Base-by-base conservation (phyloP, 495 filamentous ascomycete genomes). In the Annulohypoxylon nitens region DNA sequence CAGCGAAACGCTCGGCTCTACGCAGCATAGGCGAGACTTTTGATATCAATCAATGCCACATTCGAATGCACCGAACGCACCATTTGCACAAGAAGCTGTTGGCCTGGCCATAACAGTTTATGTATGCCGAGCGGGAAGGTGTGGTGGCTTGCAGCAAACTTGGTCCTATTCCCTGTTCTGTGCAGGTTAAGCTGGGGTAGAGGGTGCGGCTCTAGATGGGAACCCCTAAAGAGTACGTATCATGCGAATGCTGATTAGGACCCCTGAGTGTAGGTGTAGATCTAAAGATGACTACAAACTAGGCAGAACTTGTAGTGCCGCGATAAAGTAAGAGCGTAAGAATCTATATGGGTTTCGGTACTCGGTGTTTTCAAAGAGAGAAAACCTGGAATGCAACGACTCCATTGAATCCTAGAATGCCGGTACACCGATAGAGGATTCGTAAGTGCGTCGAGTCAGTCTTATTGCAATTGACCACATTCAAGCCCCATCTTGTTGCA, bases 161-260 rank as follows among this genome's bases (percentile, higher is more conserved):
- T 39, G 59, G 59, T 59, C 43, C 59, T 45, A 67, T 67, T 67
- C 60, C 67, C 48, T 67, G 59, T 66, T 71, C 50, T 54, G 62
- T 47, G 51, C 30, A 61, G 59, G 45, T 53, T 51, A 45, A 61
- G 18, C 60, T 66, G 67, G 64, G 64, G 58, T 37, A 67, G 45
- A 67, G 55, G 67, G 67, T 75, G 72, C 72, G 72, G 72, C 72
- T 75, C 67, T 45, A 57, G 39, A 55, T 18, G 30, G 55, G 23
- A 43, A 61, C 59, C 23, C 50, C 57, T 20, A 58, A 63, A 33
- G 51, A 61, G 36, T 34, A 25, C 14, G 18, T 48, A 63, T 58
- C 54, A 39, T 51, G 41, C 16, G 48, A 47, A 69, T 59, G 48
- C 47, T 69, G 51, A 41, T 63, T 63, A 67, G 11, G 59, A 47